These are phyloP conservation scores for Trichoderma semiorbis DNA, from an alignment of 2,329 filamentous ascomycete genomes.

Conservation along the genomic window DNA sequence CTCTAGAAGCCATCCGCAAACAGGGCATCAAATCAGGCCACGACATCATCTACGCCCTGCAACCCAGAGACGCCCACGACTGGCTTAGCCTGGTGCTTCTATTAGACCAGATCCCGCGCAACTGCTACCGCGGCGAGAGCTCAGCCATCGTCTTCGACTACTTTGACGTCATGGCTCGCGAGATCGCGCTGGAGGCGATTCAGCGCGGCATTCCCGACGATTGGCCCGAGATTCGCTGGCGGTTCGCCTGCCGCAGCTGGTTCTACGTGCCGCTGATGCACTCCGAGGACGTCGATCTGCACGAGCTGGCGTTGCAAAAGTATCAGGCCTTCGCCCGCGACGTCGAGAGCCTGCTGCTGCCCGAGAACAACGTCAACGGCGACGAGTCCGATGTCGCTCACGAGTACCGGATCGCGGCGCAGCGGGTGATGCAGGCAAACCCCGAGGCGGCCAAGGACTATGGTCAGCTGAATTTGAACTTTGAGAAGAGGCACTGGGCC, in stretches of 20 bases:
- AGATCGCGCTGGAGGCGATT: slow-evolving; percentile 39
- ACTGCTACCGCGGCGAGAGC: slow-evolving; percentile 53
- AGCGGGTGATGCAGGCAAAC: slow-evolving; percentile 26
- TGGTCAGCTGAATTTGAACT: slow-evolving; percentile 27
- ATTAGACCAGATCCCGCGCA: slow-evolving; percentile 61
- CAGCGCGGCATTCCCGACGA: slow-evolving; percentile 30
- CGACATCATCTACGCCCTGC: slow-evolving; percentile 29
- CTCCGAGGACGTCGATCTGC: slow-evolving; percentile 47
- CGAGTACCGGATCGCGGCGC: slow-evolving; percentile 29
- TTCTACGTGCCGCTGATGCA: slow-evolving; percentile 61
- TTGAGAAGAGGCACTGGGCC: slow-evolving; percentile 45
- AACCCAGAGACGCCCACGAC: slow-evolving; percentile 30
- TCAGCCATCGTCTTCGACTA: slow-evolving; percentile 45
- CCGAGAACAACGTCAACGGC: slow-evolving; percentile 17
- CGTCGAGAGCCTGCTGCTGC: slow-evolving; percentile 30
- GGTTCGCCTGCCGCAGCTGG: slow-evolving; percentile 47
- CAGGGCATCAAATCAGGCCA: slow-evolving; percentile 27
- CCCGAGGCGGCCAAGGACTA: slow-evolving; percentile 27
- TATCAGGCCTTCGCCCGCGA: slow-evolving; percentile 34
- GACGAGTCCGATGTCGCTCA: slow-evolving; percentile 11
- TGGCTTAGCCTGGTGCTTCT: slow-evolving; percentile 53
- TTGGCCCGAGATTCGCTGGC: slow-evolving; percentile 31
- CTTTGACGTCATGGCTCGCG: slow-evolving; percentile 54
- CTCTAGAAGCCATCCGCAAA: slow-evolving; percentile 33
- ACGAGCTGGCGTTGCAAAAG: slow-evolving; percentile 37